Base-by-base conservation (phyloP, 768 basidiomycete species). In the Rhizopogon vinicolor region DNA sequence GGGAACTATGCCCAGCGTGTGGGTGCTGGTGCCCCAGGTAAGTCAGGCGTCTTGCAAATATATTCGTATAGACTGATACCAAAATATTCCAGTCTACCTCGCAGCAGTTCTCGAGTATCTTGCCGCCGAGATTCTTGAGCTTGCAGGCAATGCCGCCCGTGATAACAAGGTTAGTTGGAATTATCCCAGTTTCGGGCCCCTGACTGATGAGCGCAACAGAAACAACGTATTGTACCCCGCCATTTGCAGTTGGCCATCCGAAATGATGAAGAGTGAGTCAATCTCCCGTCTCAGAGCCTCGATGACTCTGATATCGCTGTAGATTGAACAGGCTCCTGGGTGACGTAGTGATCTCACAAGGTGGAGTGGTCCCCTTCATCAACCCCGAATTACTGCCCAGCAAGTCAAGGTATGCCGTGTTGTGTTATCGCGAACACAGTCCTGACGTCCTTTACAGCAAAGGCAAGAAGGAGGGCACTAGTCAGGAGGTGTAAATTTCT, bases 221-320 rank as follows among this genome's bases (percentile, higher is more conserved):
- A 94, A 78, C 87, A 90, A 62, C 92, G 93, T 87, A 94, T 95
- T 63, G 90, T 94, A 22, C 93, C 93, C 53, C 86, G 93, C 65
- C 93, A 95, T 74, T 72, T 95, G 48, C 93, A 95, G 67, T 84
- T 95, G 53, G 93, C 93, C 60, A 92, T 95, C 72, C 83, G 93
- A 62, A 92, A 93, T 71, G 91, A 92, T 57, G 91, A 93, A 69
- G 91, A 89, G 86, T 87, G 67, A 57, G 77, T 67, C 41, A 22
- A 37, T 50, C 3, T 28, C 50, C 28, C 0, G 31, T 28, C 16
- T 41, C 7, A 8, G 35, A 8, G 7, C 8, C 51, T 41, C 9
- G 12, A 16, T 16, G 19, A 19, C 42, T 41, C 50, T 28, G 41
- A 56, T 5, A 3, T 33, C 22, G 18, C 54, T 53, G 0, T 48